A percentile compares a stretch with the other conserved stretches of the same genome.
Conservation (phyloP, 192 early-diverging fungal genomes). For the Entomortierella beljakovae region DNA sequence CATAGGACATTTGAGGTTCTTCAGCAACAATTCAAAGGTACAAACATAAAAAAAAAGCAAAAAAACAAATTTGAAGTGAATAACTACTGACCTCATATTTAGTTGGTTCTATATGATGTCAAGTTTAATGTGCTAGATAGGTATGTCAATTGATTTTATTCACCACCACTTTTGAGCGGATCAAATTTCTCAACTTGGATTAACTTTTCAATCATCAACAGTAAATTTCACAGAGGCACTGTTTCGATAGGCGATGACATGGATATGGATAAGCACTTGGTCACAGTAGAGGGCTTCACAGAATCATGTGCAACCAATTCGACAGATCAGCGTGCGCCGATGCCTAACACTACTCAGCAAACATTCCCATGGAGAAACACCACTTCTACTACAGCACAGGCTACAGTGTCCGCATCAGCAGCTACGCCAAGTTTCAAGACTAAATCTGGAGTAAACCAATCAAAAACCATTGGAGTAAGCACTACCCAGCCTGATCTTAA, state of each 20-base stretch:
- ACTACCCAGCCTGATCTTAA: background rate
- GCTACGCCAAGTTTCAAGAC: too few species aligned
- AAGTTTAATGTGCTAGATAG: constrained; percentile 59
- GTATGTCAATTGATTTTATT: constrained; percentile 19
- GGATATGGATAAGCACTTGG: constrained; percentile 62
- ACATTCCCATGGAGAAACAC: background rate
- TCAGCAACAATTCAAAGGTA: constrained; percentile 52
- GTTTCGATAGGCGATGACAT: constrained; percentile 58
- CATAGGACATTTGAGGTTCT: constrained; percentile 43
- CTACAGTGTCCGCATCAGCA: background rate
- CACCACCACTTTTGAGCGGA: constrained; percentile 5
- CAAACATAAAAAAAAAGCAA: background rate
- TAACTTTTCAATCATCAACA: background rate
- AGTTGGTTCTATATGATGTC: constrained; percentile 59
- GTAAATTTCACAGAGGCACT: constrained; percentile 28
- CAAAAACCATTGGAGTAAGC: background rate
- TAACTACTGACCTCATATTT: background rate
- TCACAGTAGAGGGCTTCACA: constrained; percentile 57
- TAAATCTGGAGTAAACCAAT: background rate
- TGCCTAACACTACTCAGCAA: too few species aligned
- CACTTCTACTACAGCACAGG: background rate
- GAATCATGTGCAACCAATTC: constrained; percentile 18
- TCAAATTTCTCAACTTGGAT: background rate
- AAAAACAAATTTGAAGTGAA: background rate
- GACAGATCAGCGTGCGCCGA: constrained; percentile 3